These are phyloP conservation scores for Zygosaccharomyces rouxii DNA, from an alignment of 805 yeast genomes.

Conservation along the genomic window DNA sequence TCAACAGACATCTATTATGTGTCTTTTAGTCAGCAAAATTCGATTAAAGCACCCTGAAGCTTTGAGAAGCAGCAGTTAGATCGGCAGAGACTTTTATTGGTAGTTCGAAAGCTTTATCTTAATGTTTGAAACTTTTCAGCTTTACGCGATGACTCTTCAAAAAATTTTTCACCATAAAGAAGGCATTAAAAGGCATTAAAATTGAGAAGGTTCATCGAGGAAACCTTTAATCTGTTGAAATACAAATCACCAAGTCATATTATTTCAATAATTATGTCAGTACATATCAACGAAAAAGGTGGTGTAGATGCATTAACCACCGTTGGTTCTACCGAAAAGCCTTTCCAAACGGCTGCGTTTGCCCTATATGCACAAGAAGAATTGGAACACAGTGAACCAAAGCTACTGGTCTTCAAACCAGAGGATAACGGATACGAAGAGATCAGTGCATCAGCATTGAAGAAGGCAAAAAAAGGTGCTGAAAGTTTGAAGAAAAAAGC, in stretches of 20 bases:
- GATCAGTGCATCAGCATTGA: conserved; percentile 84
- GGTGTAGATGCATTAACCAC: conserved; percentile 61
- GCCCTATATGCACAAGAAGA: conserved; percentile 49
- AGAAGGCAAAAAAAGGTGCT: conserved; percentile 94
- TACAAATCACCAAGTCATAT: neutral
- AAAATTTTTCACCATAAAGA: neutral
- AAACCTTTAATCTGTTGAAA: neutral
- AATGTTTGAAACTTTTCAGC: neutral
- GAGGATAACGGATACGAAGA: conserved; percentile 52
- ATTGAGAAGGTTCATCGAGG: no score
- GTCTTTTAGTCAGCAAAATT: neutral
- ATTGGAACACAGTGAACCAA: conserved; percentile 39
- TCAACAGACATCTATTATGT: conserved; percentile 54
- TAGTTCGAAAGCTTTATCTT: neutral
- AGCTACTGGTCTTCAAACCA: conserved; percentile 49
- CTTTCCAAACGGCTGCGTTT: conserved; percentile 79
- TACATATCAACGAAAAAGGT: conserved; percentile 68
- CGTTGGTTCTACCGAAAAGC: conserved; percentile 62
- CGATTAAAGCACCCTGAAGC: neutral
- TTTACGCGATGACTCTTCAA: conserved; percentile 5
- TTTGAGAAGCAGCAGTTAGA: neutral
- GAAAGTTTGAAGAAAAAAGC: conserved; percentile 79
- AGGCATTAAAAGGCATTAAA: neutral
- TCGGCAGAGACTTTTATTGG: neutral
- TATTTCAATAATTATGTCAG: conserved; percentile 22